Conservation (phyloP, 1,284 basidiomycete species). For the Cystobasidiaceae sp. region DNA sequence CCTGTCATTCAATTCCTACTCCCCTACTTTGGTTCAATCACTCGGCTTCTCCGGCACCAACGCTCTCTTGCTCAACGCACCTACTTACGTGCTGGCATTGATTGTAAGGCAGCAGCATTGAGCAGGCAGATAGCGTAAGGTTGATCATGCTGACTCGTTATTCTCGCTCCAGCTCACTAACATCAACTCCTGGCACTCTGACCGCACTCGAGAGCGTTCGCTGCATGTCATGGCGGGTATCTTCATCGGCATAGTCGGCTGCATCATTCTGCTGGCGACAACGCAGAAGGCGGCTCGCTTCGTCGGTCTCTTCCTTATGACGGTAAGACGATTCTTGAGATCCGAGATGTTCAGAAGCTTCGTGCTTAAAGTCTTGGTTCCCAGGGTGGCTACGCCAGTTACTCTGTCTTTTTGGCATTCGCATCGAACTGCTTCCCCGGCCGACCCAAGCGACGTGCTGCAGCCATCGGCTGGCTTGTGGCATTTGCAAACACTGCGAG, state of each 20-base stretch:
- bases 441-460: background rate
- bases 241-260: constrained; percentile 50
- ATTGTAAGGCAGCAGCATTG: too few relatives aligned
- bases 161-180: constrained; percentile 51
- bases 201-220: constrained; percentile 47
- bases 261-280: constrained; percentile 12
- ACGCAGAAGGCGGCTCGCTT: constrained; percentile 5
- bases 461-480: constrained; percentile 1
- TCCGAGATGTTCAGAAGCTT: background rate
- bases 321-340: background rate
- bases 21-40: constrained; percentile 5
- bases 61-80: constrained; percentile 55
- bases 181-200: constrained; percentile 17
- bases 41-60: background rate
- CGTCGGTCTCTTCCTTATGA: constrained; percentile 19
- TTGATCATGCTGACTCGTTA: too few relatives aligned
- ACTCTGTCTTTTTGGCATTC: background rate
- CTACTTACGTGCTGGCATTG: constrained; percentile 65
- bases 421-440: background rate
- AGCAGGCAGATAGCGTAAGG: too few relatives aligned
- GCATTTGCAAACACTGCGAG: constrained; percentile 19
- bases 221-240: constrained; percentile 75
- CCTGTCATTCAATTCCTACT: constrained; percentile 7
- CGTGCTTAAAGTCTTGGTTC: background rate
- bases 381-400: constrained; percentile 6